phyloP scores from a whole-genome alignment of 1,284 basidiomycete genomes.

The Ustilago tritici region DNA sequence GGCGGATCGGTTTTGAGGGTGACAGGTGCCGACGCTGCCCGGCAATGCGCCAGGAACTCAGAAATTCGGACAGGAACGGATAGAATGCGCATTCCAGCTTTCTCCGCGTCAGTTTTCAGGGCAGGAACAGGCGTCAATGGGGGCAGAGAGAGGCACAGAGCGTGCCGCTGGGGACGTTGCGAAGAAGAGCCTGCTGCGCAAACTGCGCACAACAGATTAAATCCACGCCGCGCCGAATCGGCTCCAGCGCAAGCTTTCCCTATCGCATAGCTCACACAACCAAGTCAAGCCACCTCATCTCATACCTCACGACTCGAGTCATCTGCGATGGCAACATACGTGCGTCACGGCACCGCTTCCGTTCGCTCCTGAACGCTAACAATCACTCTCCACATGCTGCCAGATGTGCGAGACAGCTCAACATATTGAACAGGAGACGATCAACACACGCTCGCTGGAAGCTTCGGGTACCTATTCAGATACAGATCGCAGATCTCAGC shows the following conservation, averaged over 20 bases:
- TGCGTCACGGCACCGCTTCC: neutral
- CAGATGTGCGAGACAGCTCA: neutral
- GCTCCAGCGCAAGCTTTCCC: neutral
- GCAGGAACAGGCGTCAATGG: neutral
- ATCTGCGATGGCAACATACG: too few species aligned
- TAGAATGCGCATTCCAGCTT: neutral
- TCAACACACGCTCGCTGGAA: neutral
- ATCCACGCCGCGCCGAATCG: neutral
- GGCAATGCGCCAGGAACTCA: neutral
- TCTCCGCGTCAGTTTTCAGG: neutral
- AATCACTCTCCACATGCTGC: neutral
- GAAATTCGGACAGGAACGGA: neutral
- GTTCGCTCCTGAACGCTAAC: neutral
- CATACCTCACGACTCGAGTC: too few species aligned
- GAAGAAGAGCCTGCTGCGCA: neutral
- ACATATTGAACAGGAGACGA: neutral
- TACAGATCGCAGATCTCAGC: too few species aligned
- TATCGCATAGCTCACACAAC: neutral
- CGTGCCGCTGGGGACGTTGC: neutral
- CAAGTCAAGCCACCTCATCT: neutral
- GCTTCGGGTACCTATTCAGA: too few species aligned
- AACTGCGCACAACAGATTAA: neutral
- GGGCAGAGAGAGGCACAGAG: neutral
- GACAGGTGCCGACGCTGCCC: slow-evolving; percentile 7
- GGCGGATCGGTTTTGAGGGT: neutral